Evolutionary conservation across 345 rosid species (phyloP).

Genomic region (Salix brachista): DNA sequence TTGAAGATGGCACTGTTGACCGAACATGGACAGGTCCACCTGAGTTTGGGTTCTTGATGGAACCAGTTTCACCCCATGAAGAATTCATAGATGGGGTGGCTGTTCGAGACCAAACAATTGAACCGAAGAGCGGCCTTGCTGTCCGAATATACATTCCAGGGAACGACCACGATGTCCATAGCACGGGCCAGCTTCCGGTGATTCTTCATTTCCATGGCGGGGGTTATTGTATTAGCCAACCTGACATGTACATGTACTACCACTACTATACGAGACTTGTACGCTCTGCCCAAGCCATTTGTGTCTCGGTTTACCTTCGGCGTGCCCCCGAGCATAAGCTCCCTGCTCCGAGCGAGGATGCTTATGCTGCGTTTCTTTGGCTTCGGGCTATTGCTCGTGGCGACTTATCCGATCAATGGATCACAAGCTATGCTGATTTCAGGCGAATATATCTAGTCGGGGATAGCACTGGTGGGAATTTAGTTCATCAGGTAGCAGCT

Average conservation of each 20-base stretch:
- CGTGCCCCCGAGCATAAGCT: slow-evolving; percentile 62
- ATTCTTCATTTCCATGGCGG: slow-evolving; percentile 63
- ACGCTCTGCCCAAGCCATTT: slow-evolving; percentile 32
- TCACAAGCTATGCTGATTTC: slow-evolving; percentile 39
- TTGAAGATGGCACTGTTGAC: slow-evolving; percentile 9
- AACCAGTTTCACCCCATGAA: slow-evolving; percentile 6
- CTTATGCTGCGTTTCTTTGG: slow-evolving; percentile 41
- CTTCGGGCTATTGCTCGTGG: slow-evolving; percentile 31
- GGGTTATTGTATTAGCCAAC: slow-evolving; percentile 58
- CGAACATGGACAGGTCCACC: slow-evolving; percentile 21
- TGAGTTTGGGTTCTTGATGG: neutral
- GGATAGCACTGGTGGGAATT: slow-evolving; percentile 70
- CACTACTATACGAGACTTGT: slow-evolving; percentile 24
- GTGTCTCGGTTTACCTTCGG: slow-evolving; percentile 54
- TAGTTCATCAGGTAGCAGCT: slow-evolving; percentile 49
- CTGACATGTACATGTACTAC: neutral
- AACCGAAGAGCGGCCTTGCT: neutral
- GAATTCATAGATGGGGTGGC: slow-evolving; percentile 9
- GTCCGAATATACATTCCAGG: slow-evolving; percentile 14
- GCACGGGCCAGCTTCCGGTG: neutral
- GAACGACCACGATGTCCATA: neutral
- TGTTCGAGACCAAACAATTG: neutral
- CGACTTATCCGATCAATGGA: slow-evolving; percentile 30
- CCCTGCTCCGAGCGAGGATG: slow-evolving; percentile 64
- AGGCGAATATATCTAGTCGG: slow-evolving; percentile 47